Conservation (phyloP, 169 alveolate species). For the Plasmodium chabaudi region DNA sequence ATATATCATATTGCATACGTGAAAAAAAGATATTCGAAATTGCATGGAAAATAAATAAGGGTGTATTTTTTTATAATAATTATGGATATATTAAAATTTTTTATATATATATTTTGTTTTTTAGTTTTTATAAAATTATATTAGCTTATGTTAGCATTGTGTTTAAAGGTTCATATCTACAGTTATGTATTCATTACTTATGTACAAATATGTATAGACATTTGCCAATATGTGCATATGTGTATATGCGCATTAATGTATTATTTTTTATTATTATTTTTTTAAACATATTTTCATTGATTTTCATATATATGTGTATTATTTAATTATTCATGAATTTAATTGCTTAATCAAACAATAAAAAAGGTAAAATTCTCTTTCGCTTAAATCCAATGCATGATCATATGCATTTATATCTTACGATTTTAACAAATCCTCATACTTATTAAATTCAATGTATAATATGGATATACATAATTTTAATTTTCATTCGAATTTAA, state of each 20-base stretch:
- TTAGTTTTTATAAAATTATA: too few relatives aligned
- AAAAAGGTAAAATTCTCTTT: conserved; percentile 17
- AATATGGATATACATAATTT: background rate
- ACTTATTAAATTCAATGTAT: background rate
- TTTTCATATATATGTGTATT: conserved; percentile 6
- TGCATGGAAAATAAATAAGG: too few relatives aligned
- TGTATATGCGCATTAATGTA: background rate
- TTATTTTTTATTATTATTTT: conserved; percentile 9
- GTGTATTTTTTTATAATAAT: too few relatives aligned
- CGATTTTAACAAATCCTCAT: conserved; percentile 23
- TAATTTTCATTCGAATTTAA: conserved; percentile 9
- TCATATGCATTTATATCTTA: conserved; percentile 18
- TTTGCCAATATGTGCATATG: background rate
- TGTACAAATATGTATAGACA: background rate
- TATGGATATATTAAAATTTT: too few relatives aligned
- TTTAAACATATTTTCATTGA: conserved; percentile 11
- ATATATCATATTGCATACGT: too few relatives aligned
- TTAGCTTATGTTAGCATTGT: too few relatives aligned
- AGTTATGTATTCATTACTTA: too few relatives aligned
- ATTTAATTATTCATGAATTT: conserved; percentile 11
- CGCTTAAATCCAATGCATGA: conserved; percentile 20
- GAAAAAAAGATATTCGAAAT: too few relatives aligned
- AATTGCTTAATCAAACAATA: conserved; percentile 32
- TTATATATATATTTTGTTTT: too few relatives aligned
- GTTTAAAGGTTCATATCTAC: too few relatives aligned